These are phyloP conservation scores for Phytophthora ohioensis DNA, from an alignment of 352 stramenopile species.

Conservation along the genomic window DNA sequence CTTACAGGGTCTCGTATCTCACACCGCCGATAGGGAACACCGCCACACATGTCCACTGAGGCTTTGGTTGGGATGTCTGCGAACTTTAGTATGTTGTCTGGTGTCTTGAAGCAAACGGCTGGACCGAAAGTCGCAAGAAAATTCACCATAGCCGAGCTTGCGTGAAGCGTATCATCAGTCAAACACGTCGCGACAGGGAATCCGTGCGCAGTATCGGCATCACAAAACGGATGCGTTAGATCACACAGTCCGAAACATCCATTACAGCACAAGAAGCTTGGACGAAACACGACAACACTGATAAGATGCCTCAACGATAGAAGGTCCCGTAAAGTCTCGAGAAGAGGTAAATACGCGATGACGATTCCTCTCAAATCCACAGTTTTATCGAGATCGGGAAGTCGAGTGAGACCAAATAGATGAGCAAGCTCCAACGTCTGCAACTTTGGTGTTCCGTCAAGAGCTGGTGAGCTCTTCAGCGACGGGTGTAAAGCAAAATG, in stretches of 20 bases:
- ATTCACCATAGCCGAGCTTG: constrained; percentile 15
- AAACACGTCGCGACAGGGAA: constrained; percentile 31
- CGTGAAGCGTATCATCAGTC: constrained; percentile 1
- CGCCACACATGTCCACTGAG: constrained; percentile 26
- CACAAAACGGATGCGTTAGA: constrained; percentile 25
- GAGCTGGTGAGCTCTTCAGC: constrained; percentile 33
- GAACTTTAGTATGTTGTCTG: constrained; percentile 27
- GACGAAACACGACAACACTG: constrained; percentile 26
- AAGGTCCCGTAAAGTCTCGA: constrained; percentile 40
- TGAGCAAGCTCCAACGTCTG: constrained; percentile 42
- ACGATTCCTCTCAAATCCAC: constrained; percentile 37
- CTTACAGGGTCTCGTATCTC: constrained; percentile 15
- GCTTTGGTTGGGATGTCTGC: constrained; percentile 34
- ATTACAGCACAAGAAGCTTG: constrained; percentile 46
- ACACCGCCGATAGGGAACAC: constrained; percentile 28
- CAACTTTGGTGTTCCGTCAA: constrained; percentile 44
- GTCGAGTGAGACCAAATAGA: constrained; percentile 14
- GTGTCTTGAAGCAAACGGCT: constrained; percentile 22
- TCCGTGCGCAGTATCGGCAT: constrained; percentile 3
- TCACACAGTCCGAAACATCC: constrained; percentile 42
- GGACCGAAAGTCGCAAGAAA: constrained; percentile 16
- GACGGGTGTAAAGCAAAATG: constrained; percentile 38
- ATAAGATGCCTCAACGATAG: constrained; percentile 19
- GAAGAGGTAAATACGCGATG: constrained; percentile 20
- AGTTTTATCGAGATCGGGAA: constrained; percentile 39